These are phyloP conservation scores for Globisporangium carolinianum DNA, from an alignment of 352 stramenopile genomes.

Conservation along the genomic window DNA sequence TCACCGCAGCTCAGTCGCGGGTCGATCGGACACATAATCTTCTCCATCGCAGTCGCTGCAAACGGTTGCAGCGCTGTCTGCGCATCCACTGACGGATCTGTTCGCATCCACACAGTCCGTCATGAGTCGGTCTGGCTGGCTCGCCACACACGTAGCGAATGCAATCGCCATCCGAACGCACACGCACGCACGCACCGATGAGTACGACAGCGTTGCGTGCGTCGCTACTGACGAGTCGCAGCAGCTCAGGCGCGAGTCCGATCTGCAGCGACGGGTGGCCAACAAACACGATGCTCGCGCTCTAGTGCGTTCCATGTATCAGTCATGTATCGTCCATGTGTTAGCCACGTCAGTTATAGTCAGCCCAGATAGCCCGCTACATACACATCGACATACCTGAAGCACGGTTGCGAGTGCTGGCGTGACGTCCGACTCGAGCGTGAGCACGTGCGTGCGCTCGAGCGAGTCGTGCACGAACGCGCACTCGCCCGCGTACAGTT, in stretches of 20 bases:
- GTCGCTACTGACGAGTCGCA: slow-evolving; percentile 52
- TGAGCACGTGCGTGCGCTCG: slow-evolving; percentile 40
- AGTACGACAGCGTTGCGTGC: slow-evolving; percentile 62
- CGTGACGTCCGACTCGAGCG: slow-evolving; percentile 35
- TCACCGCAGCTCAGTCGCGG: slow-evolving; percentile 75
- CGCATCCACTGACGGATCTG: slow-evolving; percentile 55
- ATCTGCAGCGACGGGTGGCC: slow-evolving; percentile 62
- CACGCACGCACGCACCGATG: slow-evolving; percentile 27
- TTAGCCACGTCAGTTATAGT: background rate
- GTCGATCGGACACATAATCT: slow-evolving; percentile 74
- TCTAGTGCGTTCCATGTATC: slow-evolving; percentile 16
- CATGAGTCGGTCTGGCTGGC: background rate
- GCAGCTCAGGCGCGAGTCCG: slow-evolving; percentile 38
- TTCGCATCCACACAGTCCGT: slow-evolving; percentile 2
- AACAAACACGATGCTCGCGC: slow-evolving; percentile 70
- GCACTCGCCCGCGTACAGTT: slow-evolving; percentile 61
- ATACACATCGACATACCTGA: slow-evolving; percentile 28
- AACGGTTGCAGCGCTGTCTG: slow-evolving; percentile 48
- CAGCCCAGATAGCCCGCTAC: background rate
- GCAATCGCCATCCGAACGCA: too few species aligned
- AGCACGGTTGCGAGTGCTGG: slow-evolving; percentile 36
- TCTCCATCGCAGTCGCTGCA: slow-evolving; percentile 58
- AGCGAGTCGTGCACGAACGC: slow-evolving; percentile 64
- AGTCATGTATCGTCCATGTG: too few species aligned
- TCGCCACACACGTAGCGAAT: too few species aligned